Evolutionary conservation across 2,329 filamentous ascomycete species (phyloP).

Genomic region (Fonsecaea nubica): DNA sequence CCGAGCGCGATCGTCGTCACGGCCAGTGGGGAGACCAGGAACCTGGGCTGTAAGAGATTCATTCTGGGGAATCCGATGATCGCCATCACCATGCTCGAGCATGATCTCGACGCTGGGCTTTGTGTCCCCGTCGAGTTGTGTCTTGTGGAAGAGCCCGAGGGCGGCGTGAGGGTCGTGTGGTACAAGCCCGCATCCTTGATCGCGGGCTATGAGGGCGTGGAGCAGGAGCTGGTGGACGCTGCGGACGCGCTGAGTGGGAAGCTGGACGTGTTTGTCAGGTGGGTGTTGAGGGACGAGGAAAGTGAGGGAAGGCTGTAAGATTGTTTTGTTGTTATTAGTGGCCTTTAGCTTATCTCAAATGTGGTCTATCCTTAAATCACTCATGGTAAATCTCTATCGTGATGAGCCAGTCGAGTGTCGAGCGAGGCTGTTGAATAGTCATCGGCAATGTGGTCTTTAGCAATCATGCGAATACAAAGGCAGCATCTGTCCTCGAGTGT

Average conservation of each 20-base stretch:
- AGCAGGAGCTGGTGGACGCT: constrained; percentile 26
- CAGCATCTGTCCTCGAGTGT: too few relatives aligned
- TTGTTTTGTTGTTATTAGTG: neutral
- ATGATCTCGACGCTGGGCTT: constrained; percentile 29
- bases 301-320: neutral
- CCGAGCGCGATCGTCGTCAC: constrained; percentile 11
- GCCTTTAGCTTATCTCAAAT: neutral
- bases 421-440: neutral
- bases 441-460: neutral
- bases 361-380: neutral
- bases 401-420: neutral
- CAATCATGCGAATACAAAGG: too few relatives aligned
- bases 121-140: constrained; percentile 30
- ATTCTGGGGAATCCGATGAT: constrained; percentile 31
- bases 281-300: constrained; percentile 22
- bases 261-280: constrained; percentile 22
- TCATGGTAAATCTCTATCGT: neutral
- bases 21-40: constrained; percentile 9
- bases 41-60: constrained; percentile 21
- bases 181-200: constrained; percentile 25
- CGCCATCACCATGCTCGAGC: constrained; percentile 28
- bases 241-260: constrained; percentile 23
- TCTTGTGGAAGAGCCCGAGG: constrained; percentile 25
- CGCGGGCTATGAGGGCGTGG: constrained; percentile 26
- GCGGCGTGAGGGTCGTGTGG: constrained; percentile 23